Percentiles rank a stretch among this genome's conserved stretches.
Evolutionary conservation across 1,139 yeast species (phyloP).

Genomic region (Geotrichum fermentans): DNA sequence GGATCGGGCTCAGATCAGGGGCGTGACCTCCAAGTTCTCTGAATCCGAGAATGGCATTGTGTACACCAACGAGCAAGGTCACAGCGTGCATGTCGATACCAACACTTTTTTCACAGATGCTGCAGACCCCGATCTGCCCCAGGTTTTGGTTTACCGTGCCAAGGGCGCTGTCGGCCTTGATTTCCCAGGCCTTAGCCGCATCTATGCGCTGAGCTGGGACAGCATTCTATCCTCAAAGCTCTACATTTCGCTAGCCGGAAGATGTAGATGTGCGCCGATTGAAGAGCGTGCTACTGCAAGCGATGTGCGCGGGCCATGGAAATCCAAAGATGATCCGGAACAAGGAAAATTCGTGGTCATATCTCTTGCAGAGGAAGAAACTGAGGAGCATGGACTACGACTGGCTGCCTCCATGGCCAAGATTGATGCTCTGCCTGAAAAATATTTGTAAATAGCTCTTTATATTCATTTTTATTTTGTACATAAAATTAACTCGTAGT

Average conservation of each 20-base stretch:
- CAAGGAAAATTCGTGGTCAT: constrained; percentile 15
- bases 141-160: constrained; percentile 15
- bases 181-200: constrained; percentile 21
- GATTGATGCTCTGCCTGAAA: constrained; percentile 10
- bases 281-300: neutral
- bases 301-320: constrained; percentile 2
- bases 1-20: constrained; percentile 5
- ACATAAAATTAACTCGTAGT: neutral
- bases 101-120: constrained; percentile 7
- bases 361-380: constrained; percentile 16
- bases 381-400: constrained; percentile 8
- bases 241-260: constrained; percentile 15
- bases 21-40: constrained; percentile 6
- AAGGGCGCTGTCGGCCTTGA: constrained; percentile 19
- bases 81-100: constrained; percentile 3
- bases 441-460: too few relatives aligned
- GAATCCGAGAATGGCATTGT: constrained; percentile 7
- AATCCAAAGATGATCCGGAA: constrained; percentile 3
- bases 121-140: constrained; percentile 6
- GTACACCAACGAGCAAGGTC: neutral
- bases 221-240: constrained; percentile 16
- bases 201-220: constrained; percentile 23
- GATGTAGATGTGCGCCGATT: constrained; percentile 15
- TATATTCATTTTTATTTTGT: neutral
- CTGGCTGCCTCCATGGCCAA: constrained; percentile 19